Base-by-base conservation (phyloP, 2,329 filamentous ascomycete genomes). In the Fusarium liriodendri region DNA sequence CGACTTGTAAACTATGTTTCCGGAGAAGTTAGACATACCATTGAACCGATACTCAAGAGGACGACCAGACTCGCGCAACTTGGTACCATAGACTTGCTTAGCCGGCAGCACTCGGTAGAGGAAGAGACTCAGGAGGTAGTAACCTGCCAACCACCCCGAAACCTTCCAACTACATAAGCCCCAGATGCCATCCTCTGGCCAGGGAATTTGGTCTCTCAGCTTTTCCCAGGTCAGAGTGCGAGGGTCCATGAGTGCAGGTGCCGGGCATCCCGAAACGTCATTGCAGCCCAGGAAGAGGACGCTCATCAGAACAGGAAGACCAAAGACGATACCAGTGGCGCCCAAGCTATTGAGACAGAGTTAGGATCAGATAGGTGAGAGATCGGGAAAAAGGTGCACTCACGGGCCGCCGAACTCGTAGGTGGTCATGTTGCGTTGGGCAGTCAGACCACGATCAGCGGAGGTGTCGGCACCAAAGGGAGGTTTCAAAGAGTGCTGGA, bases 191-290 rank as follows among this genome's bases (percentile, higher is more conserved):
- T 91, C 82, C 16, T 87, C 82, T 0, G 92, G 92, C 94, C 95
- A 97, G 66, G 93, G 94, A 42, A 93, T 89, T 77, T 97, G 94
- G 59, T 84, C 79, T 83, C 94, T 95, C 77, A 97, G 85, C 75
- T 89, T 88, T 20, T 91, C 88, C 63, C 94, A 86, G 25, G 90
- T 90, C 73, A 97, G 84, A 5, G 88, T 91, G 42, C 87, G 89
- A 10, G 92, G 94, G 66, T 88, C 86, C 22, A 97, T 87, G 6
- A 95, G 86, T 0, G 92, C 93, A 2, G 95, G 94, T 0, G 93
- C 91, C 54, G 95, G 95, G 78, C 95, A 98, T 66, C 95, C 95
- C 6, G 93, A 91, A 64, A 95, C 86, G 80, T 98, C 95, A 82
- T 98, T 98, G 87, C 95, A 97, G 76, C 93, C 86, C 78, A 97